Percentiles rank a stretch among this genome's conserved stretches.
These are phyloP conservation scores for Solanum chaucha DNA, from an alignment of 257 asterid genomes.

Conservation along the genomic window DNA sequence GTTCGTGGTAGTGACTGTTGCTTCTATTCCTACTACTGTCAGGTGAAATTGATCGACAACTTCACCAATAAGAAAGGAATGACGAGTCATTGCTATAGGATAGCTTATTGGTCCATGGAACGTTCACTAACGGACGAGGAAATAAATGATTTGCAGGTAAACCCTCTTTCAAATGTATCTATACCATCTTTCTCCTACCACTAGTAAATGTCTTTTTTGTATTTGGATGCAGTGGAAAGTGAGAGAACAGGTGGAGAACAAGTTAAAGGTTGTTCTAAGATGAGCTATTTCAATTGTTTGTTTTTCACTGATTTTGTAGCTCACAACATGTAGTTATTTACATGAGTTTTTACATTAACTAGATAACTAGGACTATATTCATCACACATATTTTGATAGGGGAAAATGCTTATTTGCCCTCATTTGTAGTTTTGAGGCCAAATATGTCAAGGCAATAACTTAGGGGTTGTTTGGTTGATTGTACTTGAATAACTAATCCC, in stretches of 20 bases:
- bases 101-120: conserved; percentile 86
- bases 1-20: neutral
- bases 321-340: neutral
- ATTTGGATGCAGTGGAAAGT: conserved; percentile 66
- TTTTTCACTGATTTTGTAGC: neutral
- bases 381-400: neutral
- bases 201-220: neutral
- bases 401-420: neutral
- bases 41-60: conserved; percentile 69
- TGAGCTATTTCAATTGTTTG: conserved; percentile 18
- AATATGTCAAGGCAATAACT: neutral
- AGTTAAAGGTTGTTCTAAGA: conserved; percentile 77
- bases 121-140: conserved; percentile 89
- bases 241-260: conserved; percentile 74
- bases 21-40: neutral
- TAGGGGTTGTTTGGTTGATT: neutral
- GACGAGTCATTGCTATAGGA: conserved; percentile 87
- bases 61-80: conserved; percentile 92
- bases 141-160: conserved; percentile 85
- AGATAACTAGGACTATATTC: neutral
- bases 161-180: neutral
- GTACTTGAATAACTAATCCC: neutral
- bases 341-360: neutral
- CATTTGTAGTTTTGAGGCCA: neutral
- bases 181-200: neutral